phyloP scores from a whole-genome alignment of 495 filamentous ascomycete species.

The Alectoria sarmentosa region DNA sequence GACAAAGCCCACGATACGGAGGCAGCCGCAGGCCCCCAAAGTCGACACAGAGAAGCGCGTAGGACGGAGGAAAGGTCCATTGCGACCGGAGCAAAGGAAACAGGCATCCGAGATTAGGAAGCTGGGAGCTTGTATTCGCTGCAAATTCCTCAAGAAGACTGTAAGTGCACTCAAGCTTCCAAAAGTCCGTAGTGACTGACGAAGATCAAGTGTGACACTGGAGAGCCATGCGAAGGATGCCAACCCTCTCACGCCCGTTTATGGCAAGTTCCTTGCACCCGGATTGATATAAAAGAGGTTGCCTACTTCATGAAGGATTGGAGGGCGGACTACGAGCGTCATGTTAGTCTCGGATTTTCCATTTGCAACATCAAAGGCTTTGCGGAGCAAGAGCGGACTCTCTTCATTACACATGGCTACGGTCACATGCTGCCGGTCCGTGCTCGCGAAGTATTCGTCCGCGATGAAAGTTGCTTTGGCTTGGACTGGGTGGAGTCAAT shows the following conservation, averaged over 20 bases:
- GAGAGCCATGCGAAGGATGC: slow-evolving; percentile 87
- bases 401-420: slow-evolving; percentile 86
- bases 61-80: slow-evolving; percentile 74
- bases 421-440: slow-evolving; percentile 80
- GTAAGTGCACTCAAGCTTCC: slow-evolving; percentile 29
- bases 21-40: slow-evolving; percentile 65
- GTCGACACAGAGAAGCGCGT: slow-evolving; percentile 79
- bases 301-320: slow-evolving; percentile 97
- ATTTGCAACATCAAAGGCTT: slow-evolving; percentile 93
- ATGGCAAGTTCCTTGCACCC: slow-evolving; percentile 93
- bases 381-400: slow-evolving; percentile 64
- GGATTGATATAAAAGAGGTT: slow-evolving; percentile 95
- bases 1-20: slow-evolving; percentile 70
- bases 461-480: slow-evolving; percentile 84
- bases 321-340: slow-evolving; percentile 90
- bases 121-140: slow-evolving; percentile 83
- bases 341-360: slow-evolving; percentile 76
- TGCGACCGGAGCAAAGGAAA: slow-evolving; percentile 88
- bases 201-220: slow-evolving; percentile 66
- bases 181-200: background rate
- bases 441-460: slow-evolving; percentile 84
- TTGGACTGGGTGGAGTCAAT: slow-evolving; percentile 83
- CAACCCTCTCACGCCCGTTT: slow-evolving; percentile 86
- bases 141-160: slow-evolving; percentile 97
- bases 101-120: slow-evolving; percentile 93